Conservation (phyloP, 75 land plant species). For the Cunninghamia lanceolata region DNA sequence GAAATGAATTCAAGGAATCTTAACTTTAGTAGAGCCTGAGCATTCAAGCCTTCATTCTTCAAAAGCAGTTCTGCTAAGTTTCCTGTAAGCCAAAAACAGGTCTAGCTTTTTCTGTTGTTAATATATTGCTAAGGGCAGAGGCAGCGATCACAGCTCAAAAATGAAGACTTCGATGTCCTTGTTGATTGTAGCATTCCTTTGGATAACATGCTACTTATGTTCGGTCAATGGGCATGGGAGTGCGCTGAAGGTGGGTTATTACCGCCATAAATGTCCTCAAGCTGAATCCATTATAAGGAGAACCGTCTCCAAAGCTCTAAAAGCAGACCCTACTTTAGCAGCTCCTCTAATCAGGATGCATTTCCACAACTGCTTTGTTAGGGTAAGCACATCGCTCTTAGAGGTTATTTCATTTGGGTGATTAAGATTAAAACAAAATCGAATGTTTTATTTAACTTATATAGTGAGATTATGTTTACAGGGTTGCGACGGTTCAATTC, state of each 20-base stretch:
- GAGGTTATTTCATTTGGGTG: neutral
- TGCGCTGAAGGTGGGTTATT: constrained; percentile 19
- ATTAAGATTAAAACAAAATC: too few species aligned
- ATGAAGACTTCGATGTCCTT: neutral
- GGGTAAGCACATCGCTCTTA: constrained; percentile 2
- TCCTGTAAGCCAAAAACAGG: too few species aligned
- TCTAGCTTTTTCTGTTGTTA: too few species aligned
- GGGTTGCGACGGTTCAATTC: constrained; percentile 27
- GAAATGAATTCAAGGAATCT: too few species aligned
- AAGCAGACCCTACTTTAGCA: constrained; percentile 10
- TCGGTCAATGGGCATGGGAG: neutral
- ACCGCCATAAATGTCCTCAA: constrained; percentile 20
- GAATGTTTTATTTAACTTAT: neutral
- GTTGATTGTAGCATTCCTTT: neutral
- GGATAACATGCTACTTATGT: too few species aligned
- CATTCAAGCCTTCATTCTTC: too few species aligned
- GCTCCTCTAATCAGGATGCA: constrained; percentile 24
- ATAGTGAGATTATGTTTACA: neutral
- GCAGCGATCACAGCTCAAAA: neutral
- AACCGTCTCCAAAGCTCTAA: constrained; percentile 15
- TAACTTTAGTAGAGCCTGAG: too few species aligned
- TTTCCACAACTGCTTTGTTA: constrained; percentile 41
- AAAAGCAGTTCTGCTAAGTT: too few species aligned
- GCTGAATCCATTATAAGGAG: constrained; percentile 24
- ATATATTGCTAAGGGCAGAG: too few species aligned